Evolutionary conservation across 2,329 filamentous ascomycete genomes (phyloP).

Genomic region (Pyrenophora teres): DNA sequence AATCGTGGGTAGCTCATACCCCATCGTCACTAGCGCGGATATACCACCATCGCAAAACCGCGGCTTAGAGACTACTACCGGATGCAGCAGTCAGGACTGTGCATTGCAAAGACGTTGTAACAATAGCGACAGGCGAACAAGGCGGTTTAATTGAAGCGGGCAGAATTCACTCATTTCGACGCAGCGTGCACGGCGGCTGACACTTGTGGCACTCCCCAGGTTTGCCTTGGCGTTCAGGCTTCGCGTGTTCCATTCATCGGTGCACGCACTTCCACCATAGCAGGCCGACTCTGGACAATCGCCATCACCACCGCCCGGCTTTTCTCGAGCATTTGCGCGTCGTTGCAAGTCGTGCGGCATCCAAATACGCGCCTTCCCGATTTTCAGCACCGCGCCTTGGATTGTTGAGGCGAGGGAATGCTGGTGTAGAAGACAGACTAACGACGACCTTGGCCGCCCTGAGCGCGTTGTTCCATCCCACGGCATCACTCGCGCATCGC

Average conservation of each 20-base stretch:
- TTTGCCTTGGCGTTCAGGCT: conserved; percentile 26
- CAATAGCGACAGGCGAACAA: too few species aligned
- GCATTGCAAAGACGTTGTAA: not conserved
- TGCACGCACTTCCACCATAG: conserved; percentile 29
- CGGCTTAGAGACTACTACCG: not conserved
- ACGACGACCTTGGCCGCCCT: conserved; percentile 31
- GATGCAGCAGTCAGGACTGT: not conserved
- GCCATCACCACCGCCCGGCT: conserved; percentile 19
- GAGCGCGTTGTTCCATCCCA: conserved; percentile 40
- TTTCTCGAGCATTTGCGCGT: conserved; percentile 20
- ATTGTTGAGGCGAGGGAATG: conserved; percentile 13
- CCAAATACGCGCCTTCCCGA: not conserved
- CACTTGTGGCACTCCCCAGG: conserved; percentile 17
- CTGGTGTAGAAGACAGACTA: conserved; percentile 19
- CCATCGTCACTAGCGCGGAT: conserved; percentile 18
- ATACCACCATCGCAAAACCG: conserved; percentile 1
- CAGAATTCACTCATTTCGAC: not conserved
- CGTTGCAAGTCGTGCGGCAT: not conserved
- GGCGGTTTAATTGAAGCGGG: too few species aligned
- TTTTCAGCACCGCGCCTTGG: conserved; percentile 2
- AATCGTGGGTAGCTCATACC: conserved; percentile 13
- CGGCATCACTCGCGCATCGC: conserved; percentile 42
- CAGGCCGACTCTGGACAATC: conserved; percentile 24
- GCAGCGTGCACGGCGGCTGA: not conserved
- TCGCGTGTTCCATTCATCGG: conserved; percentile 30